Conservation (phyloP, 306 rosid species). For the Lathyrus oleraceus region DNA sequence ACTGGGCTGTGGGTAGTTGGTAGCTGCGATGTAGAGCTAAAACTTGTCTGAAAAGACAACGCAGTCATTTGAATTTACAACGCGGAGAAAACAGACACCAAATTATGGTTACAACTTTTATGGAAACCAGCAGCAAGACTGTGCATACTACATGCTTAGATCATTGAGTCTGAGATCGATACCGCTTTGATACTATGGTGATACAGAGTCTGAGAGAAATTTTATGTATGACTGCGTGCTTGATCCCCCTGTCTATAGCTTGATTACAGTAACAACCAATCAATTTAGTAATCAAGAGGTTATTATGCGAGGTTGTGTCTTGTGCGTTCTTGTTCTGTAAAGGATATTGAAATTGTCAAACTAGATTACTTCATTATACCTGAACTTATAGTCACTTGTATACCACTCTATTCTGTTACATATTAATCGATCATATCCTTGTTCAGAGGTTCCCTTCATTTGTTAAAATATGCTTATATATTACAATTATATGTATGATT, state of each 20-base stretch:
- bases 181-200: neutral
- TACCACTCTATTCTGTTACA: constrained; percentile 14
- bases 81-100: neutral
- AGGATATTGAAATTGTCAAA: constrained; percentile 22
- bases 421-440: constrained; percentile 15
- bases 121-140: neutral
- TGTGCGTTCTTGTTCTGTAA: constrained; percentile 3
- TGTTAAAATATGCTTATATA: constrained; percentile 14
- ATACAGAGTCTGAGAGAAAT: neutral
- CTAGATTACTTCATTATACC: constrained; percentile 21
- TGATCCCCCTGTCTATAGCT: neutral
- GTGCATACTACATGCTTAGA: neutral
- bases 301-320: neutral
- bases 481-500: constrained; percentile 25
- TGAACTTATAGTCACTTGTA: constrained; percentile 5
- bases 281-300: neutral
- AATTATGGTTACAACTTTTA: neutral
- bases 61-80: neutral
- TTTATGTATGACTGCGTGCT: neutral
- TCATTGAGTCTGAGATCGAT: neutral
- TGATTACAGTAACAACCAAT: constrained; percentile 1
- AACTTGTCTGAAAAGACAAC: too few relatives aligned
- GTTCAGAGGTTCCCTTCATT: constrained; percentile 4
- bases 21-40: too few relatives aligned
- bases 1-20: too few relatives aligned